Conservation (phyloP, 805 yeast species). For the Suhomyces sp. region DNA sequence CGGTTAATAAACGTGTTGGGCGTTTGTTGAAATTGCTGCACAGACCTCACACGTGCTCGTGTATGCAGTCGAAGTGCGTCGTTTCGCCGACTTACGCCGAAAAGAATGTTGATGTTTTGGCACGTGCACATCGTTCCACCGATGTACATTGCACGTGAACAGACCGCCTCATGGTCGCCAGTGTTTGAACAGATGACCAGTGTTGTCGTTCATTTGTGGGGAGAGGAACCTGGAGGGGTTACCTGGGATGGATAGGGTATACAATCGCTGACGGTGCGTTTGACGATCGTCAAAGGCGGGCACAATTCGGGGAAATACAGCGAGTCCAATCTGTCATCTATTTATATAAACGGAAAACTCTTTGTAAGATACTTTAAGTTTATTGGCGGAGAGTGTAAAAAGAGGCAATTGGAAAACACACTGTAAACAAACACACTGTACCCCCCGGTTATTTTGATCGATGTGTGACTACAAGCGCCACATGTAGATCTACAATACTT, state of each 20-base stretch:
- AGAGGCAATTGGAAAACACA: background rate
- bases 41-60: background rate
- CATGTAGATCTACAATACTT: background rate
- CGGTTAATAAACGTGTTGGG: background rate
- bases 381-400: background rate
- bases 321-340: background rate
- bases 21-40: background rate
- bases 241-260: background rate
- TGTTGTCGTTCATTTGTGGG: background rate
- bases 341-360: background rate
- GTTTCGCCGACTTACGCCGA: background rate
- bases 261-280: background rate
- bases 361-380: background rate
- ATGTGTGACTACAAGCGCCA: background rate
- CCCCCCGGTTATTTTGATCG: background rate
- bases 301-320: background rate
- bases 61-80: background rate
- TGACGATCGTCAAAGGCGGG: background rate
- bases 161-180: background rate
- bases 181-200: background rate
- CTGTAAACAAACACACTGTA: background rate
- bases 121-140: background rate
- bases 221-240: background rate
- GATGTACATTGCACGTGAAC: background rate
- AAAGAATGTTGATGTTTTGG: background rate